Conservation (phyloP, 345 rosid species). For the Ceriops decandra region DNA sequence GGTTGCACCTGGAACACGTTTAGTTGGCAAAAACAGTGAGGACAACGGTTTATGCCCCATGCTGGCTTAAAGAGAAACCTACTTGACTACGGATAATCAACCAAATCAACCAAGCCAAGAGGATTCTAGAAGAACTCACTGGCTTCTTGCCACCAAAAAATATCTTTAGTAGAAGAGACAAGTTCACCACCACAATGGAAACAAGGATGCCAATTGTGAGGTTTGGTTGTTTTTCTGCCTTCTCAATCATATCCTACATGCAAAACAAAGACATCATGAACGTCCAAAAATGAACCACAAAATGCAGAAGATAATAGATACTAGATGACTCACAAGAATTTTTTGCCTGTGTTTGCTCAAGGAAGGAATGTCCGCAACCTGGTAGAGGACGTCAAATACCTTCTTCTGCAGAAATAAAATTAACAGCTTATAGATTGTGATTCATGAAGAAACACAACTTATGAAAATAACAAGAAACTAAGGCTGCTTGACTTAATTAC, state of each 20-base stretch:
- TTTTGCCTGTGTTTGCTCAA: slow-evolving; percentile 50
- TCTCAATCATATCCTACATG: slow-evolving; percentile 61
- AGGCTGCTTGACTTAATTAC: slow-evolving; percentile 19
- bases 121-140: slow-evolving; percentile 12
- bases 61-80: neutral
- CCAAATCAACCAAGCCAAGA: neutral
- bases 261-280: neutral
- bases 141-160: slow-evolving; percentile 79
- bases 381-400: slow-evolving; percentile 62
- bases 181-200: slow-evolving; percentile 44
- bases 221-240: slow-evolving; percentile 71
- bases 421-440: neutral
- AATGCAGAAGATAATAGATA: neutral
- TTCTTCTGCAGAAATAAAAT: slow-evolving; percentile 23
- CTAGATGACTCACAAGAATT: slow-evolving; percentile 46
- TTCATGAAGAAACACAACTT: neutral
- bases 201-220: slow-evolving; percentile 54
- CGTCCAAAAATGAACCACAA: neutral
- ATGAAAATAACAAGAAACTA: neutral
- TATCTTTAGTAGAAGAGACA: slow-evolving; percentile 45
- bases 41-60: neutral
- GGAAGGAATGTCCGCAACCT: slow-evolving; percentile 70
- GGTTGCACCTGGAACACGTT: neutral
- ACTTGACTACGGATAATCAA: neutral
- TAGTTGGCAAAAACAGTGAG: neutral